Evolutionary conservation across 2,329 filamentous ascomycete species (phyloP).

Genomic region (Cercospora beticola): DNA sequence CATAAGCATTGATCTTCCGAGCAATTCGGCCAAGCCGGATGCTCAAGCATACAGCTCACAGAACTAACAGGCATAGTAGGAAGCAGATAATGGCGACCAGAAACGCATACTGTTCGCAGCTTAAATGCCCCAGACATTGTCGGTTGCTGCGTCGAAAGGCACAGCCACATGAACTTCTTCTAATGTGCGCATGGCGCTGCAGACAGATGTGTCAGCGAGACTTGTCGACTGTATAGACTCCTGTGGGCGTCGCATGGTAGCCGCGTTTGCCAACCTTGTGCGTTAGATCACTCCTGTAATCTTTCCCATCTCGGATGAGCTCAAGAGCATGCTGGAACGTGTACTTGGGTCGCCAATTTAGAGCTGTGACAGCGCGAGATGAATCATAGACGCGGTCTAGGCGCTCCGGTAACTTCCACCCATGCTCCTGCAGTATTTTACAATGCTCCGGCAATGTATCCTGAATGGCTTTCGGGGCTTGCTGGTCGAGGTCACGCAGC

Average conservation of each 20-base stretch:
- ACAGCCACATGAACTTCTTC: background rate
- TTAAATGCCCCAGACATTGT: background rate
- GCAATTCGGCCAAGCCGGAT: background rate
- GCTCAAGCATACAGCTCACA: background rate
- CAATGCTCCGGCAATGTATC: constrained; percentile 10
- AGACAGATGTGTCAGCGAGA: background rate
- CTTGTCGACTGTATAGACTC: constrained; percentile 18
- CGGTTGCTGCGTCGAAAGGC: background rate
- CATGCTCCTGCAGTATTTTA: constrained; percentile 15
- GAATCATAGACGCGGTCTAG: constrained; percentile 25
- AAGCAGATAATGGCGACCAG: background rate
- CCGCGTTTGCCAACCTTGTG: constrained; percentile 20
- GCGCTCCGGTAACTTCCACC: constrained; percentile 20
- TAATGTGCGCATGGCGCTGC: background rate
- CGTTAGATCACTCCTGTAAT: constrained; percentile 22
- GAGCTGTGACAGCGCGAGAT: constrained; percentile 15
- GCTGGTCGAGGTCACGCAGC: constrained; percentile 7
- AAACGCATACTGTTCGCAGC: background rate
- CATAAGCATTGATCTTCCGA: background rate
- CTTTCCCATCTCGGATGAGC: constrained; percentile 10
- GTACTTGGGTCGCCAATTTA: constrained; percentile 21
- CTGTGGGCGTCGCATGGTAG: constrained; percentile 23
- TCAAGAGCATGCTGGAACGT: constrained; percentile 23
- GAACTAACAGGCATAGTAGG: background rate
- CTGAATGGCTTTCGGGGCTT: constrained; percentile 5